These are phyloP conservation scores for Cucurbita ficifolia DNA, from an alignment of 306 rosid genomes.

Conservation along the genomic window DNA sequence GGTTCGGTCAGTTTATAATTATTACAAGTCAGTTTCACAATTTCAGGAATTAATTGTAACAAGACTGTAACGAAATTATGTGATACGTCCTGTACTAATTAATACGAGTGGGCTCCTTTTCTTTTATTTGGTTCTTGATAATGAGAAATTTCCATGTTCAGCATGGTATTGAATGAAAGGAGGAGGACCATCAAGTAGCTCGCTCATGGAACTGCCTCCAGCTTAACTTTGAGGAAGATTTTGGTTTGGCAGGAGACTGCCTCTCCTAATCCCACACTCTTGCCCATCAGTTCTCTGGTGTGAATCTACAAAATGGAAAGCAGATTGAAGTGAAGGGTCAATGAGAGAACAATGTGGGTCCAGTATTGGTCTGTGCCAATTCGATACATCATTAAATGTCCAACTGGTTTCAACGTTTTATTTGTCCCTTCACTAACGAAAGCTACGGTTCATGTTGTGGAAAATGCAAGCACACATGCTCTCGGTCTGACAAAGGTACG, in stretches of 20 bases:
- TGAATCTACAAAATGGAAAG: background rate
- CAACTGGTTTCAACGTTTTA: background rate
- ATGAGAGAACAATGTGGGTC: background rate
- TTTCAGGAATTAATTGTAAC: background rate
- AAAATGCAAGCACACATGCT: conserved; percentile 9
- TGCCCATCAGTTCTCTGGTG: background rate
- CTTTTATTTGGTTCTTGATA: background rate
- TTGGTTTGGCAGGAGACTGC: background rate
- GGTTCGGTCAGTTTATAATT: background rate
- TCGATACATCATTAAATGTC: background rate
- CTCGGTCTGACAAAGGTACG: conserved; percentile 2
- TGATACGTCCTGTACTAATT: background rate
- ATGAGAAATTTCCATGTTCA: background rate
- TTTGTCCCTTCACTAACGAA: background rate
- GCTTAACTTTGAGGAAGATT: background rate
- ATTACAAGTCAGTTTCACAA: background rate
- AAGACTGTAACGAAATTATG: background rate
- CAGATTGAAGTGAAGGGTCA: background rate
- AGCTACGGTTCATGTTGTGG: conserved; percentile 1
- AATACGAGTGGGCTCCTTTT: background rate
- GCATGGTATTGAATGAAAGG: background rate
- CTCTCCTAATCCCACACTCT: background rate
- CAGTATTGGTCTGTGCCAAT: background rate
- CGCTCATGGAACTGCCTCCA: background rate
- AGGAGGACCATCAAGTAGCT: background rate